Evolutionary conservation across 805 yeast genomes (phyloP).

Genomic region (Metschnikowia gelsemii): DNA sequence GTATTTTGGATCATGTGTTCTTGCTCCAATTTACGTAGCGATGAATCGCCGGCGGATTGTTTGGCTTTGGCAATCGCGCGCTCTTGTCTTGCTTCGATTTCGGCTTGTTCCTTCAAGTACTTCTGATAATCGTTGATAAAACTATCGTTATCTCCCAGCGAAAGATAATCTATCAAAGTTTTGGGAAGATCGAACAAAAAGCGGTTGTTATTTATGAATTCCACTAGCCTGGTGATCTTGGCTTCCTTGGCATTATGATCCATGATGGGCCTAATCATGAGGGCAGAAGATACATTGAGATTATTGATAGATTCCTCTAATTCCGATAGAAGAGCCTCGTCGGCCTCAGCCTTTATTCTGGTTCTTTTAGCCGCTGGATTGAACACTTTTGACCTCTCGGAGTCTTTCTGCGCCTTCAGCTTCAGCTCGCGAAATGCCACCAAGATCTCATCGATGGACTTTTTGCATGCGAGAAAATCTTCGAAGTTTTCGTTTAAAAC

Average conservation of each 20-base stretch:
- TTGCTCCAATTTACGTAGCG: constrained; percentile 22
- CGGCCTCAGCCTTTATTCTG: constrained; percentile 11
- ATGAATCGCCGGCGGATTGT: constrained; percentile 6
- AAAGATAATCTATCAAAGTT: constrained; percentile 28
- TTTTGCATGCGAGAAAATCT: constrained; percentile 37
- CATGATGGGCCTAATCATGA: constrained; percentile 42
- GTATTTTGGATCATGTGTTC: constrained; percentile 30
- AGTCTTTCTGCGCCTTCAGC: constrained; percentile 35
- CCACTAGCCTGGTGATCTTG: constrained; percentile 35
- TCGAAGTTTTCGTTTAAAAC: constrained; percentile 39
- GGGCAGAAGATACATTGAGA: constrained; percentile 35
- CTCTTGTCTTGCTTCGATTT: constrained; percentile 17
- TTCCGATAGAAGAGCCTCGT: constrained; percentile 32
- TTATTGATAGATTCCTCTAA: constrained; percentile 41
- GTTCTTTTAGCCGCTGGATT: constrained; percentile 32
- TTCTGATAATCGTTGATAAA: constrained; percentile 36
- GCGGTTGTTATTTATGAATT: constrained; percentile 31
- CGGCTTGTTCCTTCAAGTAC: constrained; percentile 28
- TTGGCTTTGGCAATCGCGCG: constrained; percentile 13
- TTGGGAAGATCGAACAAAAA: constrained; percentile 40
- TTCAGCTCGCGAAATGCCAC: constrained; percentile 34
- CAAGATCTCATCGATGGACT: constrained; percentile 39
- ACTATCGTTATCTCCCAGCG: constrained; percentile 33
- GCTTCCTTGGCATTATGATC: constrained; percentile 38
- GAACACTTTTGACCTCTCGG: constrained; percentile 36